Conservation (phyloP, 2,329 filamentous ascomycete genomes). For the Lachnellula suecica region DNA sequence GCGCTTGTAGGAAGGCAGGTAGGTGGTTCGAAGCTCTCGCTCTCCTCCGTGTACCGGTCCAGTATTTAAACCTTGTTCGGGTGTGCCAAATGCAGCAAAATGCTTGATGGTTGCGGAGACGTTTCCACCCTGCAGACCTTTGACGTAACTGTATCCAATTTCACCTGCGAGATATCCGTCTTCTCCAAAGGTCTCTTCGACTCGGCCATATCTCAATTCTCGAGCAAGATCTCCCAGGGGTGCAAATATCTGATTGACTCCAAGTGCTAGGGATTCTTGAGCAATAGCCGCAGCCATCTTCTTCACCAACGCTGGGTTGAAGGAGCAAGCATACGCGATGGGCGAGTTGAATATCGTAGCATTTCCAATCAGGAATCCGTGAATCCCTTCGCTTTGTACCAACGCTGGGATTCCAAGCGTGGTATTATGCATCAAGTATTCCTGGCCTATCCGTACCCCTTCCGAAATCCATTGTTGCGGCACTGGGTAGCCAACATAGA, state of each 20-base stretch:
- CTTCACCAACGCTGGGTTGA: conserved; percentile 62
- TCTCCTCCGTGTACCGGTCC: conserved; percentile 54
- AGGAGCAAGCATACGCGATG: conserved; percentile 70
- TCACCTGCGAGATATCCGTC: conserved; percentile 68
- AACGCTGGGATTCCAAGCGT: conserved; percentile 70
- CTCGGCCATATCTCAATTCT: conserved; percentile 69
- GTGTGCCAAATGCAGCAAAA: conserved; percentile 66
- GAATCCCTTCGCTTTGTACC: conserved; percentile 73
- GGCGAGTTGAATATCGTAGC: conserved; percentile 80
- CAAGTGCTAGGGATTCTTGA: conserved; percentile 63
- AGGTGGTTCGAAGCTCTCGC: conserved; percentile 53
- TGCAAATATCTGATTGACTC: conserved; percentile 72
- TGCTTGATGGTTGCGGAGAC: conserved; percentile 76
- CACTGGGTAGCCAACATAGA: conserved; percentile 71
- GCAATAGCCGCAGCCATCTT: conserved; percentile 68
- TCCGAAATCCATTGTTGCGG: conserved; percentile 61
- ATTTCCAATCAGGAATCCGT: conserved; percentile 70
- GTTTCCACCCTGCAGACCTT: conserved; percentile 61
- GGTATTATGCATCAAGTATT: conserved; percentile 67
- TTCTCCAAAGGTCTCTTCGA: conserved; percentile 73
- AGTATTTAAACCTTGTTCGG: conserved; percentile 72
- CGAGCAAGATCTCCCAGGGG: conserved; percentile 70
- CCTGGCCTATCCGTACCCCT: conserved; percentile 64
- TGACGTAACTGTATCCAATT: conserved; percentile 59
- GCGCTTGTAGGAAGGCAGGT: conserved; percentile 62